Evolutionary conservation across 1,139 yeast genomes (phyloP).

Genomic region (Taphrina sp.): DNA sequence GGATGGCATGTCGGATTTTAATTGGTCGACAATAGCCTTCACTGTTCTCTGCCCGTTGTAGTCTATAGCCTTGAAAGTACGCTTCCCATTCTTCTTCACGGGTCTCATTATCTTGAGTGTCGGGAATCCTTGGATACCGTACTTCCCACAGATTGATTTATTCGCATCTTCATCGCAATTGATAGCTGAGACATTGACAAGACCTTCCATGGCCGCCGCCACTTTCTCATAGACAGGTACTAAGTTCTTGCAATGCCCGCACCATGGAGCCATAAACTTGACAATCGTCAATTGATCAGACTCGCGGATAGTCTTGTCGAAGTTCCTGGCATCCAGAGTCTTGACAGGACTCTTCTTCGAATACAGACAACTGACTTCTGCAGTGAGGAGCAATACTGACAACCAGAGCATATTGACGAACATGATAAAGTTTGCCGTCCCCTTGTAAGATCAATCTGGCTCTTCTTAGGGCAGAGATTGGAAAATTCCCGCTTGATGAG

Average conservation of each 20-base stretch:
- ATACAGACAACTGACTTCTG: no score
- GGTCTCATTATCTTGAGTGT: constrained; percentile 62
- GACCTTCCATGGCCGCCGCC: constrained; percentile 44
- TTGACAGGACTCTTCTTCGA: constrained; percentile 10
- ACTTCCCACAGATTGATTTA: constrained; percentile 25
- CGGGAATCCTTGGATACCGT: constrained; percentile 76
- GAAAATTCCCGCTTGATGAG: no score
- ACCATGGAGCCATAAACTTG: constrained; percentile 97
- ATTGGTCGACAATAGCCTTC: constrained; percentile 16
- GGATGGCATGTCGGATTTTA: constrained; percentile 17
- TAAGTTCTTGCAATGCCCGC: constrained; percentile 96
- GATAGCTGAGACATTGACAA: constrained; percentile 45
- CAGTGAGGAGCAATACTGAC: no score
- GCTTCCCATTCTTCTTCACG: constrained; percentile 5
- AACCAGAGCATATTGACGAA: no score
- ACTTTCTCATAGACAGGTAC: constrained; percentile 65
- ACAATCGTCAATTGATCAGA: constrained; percentile 78
- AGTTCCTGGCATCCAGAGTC: constrained; percentile 58
- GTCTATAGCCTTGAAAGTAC: constrained; percentile 14
- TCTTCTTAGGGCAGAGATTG: no score
- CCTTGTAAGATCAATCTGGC: no score
- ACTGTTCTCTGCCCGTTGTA: constrained; percentile 31
- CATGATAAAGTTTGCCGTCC: no score
- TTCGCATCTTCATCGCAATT: constrained; percentile 33
- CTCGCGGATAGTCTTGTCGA: constrained; percentile 66